Conservation (phyloP, 1,284 basidiomycete genomes). For the Gomphus bonarii region DNA sequence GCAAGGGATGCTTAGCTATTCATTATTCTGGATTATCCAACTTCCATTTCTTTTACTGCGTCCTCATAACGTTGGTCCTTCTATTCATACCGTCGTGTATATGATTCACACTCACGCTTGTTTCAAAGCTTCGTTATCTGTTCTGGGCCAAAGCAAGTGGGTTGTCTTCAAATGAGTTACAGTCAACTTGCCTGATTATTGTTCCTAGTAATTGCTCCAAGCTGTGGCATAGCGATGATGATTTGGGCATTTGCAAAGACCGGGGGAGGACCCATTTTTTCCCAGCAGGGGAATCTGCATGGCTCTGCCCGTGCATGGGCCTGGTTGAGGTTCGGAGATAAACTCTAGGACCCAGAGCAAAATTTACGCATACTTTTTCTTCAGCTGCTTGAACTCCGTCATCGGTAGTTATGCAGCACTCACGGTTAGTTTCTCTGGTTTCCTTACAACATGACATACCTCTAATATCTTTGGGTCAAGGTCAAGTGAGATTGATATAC, state of each 20-base stretch:
- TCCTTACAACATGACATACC: background rate
- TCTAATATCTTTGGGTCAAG: background rate
- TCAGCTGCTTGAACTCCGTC: constrained; percentile 43
- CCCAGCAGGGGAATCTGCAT: constrained; percentile 32
- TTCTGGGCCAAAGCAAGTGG: constrained; percentile 54
- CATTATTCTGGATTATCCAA: constrained; percentile 69
- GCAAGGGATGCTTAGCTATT: constrained; percentile 60
- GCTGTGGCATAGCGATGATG: constrained; percentile 59
- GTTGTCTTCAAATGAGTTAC: constrained; percentile 22
- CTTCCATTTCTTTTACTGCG: constrained; percentile 69
- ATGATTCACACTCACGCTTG: background rate
- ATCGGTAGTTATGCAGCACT: constrained; percentile 55
- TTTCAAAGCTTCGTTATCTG: constrained; percentile 40
- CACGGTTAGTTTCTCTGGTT: constrained; percentile 50
- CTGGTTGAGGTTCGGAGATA: constrained; percentile 39
- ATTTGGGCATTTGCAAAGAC: constrained; percentile 60
- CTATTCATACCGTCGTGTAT: background rate
- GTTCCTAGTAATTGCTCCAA: constrained; percentile 40
- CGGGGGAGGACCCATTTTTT: constrained; percentile 38
- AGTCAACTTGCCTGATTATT: background rate
- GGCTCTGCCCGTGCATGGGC: constrained; percentile 54
- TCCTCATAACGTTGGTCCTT: constrained; percentile 42
- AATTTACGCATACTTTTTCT: background rate
- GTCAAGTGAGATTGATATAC: background rate
- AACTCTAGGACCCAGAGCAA: background rate